Conservation (phyloP, 768 basidiomycete genomes). For the Neoboletus brunneissimus region DNA sequence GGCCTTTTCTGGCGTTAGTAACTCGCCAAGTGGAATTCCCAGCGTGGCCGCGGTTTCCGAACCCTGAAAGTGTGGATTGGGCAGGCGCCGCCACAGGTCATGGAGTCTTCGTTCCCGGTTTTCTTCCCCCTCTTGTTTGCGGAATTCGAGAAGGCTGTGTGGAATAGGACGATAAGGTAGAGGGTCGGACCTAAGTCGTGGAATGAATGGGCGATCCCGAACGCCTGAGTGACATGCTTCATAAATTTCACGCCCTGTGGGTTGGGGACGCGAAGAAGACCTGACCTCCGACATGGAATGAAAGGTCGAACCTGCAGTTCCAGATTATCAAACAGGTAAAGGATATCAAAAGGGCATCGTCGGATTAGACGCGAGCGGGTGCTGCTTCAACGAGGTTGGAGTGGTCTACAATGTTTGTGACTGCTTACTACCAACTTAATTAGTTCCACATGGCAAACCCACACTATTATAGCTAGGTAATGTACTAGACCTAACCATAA, state of each 20-base stretch:
- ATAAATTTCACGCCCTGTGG: slow-evolving; percentile 49
- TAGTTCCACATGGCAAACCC: slow-evolving; percentile 20
- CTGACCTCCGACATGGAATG: slow-evolving; percentile 27
- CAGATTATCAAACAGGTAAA: slow-evolving; percentile 7
- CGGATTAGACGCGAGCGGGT: slow-evolving; percentile 7
- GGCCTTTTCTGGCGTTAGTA: slow-evolving; percentile 52
- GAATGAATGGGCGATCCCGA: slow-evolving; percentile 54
- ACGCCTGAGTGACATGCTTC: slow-evolving; percentile 52
- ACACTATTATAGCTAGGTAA: slow-evolving; percentile 6
- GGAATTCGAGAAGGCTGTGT: slow-evolving; percentile 61
- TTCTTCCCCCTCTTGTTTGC: slow-evolving; percentile 58
- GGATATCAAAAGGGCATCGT: slow-evolving; percentile 31
- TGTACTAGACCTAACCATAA: slow-evolving; percentile 16
- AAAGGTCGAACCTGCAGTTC: slow-evolving; percentile 20
- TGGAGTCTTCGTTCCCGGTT: slow-evolving; percentile 58
- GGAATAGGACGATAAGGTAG: slow-evolving; percentile 38
- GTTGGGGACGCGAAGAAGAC: slow-evolving; percentile 25
- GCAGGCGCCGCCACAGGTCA: slow-evolving; percentile 62
- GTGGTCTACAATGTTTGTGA: slow-evolving; percentile 29
- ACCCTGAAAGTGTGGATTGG: slow-evolving; percentile 29
- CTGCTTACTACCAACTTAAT: slow-evolving; percentile 29
- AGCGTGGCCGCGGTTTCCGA: slow-evolving; percentile 23
- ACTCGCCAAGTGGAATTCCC: slow-evolving; percentile 14
- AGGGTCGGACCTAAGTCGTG: slow-evolving; percentile 57
- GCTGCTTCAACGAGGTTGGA: slow-evolving; percentile 19